Evolutionary conservation across 257 asterid genomes (phyloP), one percentile per base, ranked within the genome.

Genomic region (Sherardia arvensis): DNA sequence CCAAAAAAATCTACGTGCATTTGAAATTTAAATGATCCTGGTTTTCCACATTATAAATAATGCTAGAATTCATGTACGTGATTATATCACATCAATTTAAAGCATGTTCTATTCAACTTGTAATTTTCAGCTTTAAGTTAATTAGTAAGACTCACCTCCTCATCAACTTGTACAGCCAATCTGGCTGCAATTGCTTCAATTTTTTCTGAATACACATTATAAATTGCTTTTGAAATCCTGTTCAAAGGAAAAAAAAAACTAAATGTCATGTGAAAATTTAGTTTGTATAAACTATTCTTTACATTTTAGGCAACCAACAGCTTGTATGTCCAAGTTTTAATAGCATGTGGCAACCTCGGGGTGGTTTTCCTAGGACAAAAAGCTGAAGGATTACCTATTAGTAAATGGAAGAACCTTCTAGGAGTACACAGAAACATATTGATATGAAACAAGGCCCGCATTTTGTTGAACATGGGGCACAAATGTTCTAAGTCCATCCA

Each of bases 141-240:
- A 58, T 38, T 48, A 28, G 26, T 17, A 54, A 0, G 67, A 38
- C 76, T 38, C 72, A 89, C 97, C 90, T 62, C 66, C 71, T 83
- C 95, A 88, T 62, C 66, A 32, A 69, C 69, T 68, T 79, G 81
- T 59, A 67, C 76, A 47, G 73, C 91, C 66, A 87, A 67, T 70
- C 79, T 89, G 73, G 91, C 78, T 40, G 91, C 96, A 77, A 89
- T 61, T 27, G 81, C 87, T 86, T 92, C 97, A 67, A 92, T 82
- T 71, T 79, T 80, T 79, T 84, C 85, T 5, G 96, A 79, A 75
- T 82, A 85, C 64, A 84, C 97, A 76, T 75, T 89, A 61, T 85
- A 48, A 43, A 68, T 81, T 53, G 83, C 88, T 80, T 85, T 89
- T 66, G 96, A 91, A 66, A 88, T 69, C 82, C 96, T 91, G 81